Base-by-base conservation (phyloP, 1,139 yeast species). In the Zygoascus meyerae region DNA sequence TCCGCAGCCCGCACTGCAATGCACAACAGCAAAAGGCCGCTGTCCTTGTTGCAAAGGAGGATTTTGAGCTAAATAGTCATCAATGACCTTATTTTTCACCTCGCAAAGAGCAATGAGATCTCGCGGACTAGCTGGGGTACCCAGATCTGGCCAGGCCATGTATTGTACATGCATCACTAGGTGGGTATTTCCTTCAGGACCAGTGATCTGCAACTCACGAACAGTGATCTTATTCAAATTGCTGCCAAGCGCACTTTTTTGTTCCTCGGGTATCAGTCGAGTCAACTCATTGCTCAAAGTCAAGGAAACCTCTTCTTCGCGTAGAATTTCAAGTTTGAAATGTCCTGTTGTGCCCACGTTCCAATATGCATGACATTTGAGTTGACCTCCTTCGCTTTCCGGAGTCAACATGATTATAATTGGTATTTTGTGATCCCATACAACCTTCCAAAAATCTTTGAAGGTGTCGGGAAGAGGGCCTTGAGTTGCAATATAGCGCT, bases 1-100 rank as follows among this genome's bases (percentile, higher is more conserved):
- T 2, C 96, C 96, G 65, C 95, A 86, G 0, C 96, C 96, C 0
- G 96, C 95, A 4, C 90, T 81, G 63, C 96, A 86, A 63, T 87
- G 95, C 8, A 86, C 86, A 28, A 85, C 65, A 1, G 85, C 82
- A 26, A 46, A 32, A 4, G 58, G 59, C 11, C 48, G 48, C 10
- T 45, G 31, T 2, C 39, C 39, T 3, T 35, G 10, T 4, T 5
- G 12, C 2, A 14, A 12, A 11, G 32, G 34, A 17, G 46, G 35
- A 34, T 47, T 42, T 12, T 21, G 21, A 9, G 17, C 14, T 16
- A 40, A 41, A 48, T 48, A 48, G 32, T 14, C 31, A 18, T 31
- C 43, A 7, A 36, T 36, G 21, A 40, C 26, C 11, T 42, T 41
- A 16, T 55, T 55, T 58, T 83, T 84, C 43, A 75, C 63, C 1